Evolutionary conservation across 768 basidiomycete genomes (phyloP).

Genomic region (Boletus tomentosulus): DNA sequence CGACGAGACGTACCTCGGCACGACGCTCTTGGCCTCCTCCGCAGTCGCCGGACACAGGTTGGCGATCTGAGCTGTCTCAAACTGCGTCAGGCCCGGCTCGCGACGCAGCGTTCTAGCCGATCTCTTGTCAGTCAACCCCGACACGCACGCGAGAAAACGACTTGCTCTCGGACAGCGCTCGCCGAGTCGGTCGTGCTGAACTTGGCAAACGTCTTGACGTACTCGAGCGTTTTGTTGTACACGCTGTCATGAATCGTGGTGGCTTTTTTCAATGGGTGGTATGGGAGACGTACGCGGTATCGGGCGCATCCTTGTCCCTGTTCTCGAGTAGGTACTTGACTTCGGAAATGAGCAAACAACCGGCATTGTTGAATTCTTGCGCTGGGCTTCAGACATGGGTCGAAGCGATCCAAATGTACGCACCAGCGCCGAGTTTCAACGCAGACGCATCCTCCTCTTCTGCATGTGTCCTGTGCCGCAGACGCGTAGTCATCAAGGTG

Average conservation of each 20-base stretch:
- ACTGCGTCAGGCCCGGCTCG: conserved; percentile 78
- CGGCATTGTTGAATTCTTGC: conserved; percentile 86
- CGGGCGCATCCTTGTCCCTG: conserved; percentile 82
- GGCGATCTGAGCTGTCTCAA: conserved; percentile 90
- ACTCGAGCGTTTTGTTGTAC: conserved; percentile 90
- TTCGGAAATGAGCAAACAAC: conserved; percentile 87
- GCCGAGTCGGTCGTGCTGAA: conserved; percentile 84
- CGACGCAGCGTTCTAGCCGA: conserved; percentile 52
- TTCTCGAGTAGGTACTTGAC: conserved; percentile 88
- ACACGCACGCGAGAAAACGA: too few relatives aligned
- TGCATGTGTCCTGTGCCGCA: conserved; percentile 58
- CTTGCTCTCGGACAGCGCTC: conserved; percentile 83
- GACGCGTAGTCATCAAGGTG: conserved; percentile 50
- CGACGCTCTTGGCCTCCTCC: conserved; percentile 88
- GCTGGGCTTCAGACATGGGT: not conserved
- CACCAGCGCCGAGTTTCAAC: conserved; percentile 76
- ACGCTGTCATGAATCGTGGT: conserved; percentile 34
- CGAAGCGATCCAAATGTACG: not conserved
- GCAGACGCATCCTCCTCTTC: conserved; percentile 88
- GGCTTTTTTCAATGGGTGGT: not conserved
- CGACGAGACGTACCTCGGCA: conserved; percentile 62
- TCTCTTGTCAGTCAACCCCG: not conserved
- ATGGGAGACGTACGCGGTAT: conserved; percentile 62
- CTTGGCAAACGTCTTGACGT: conserved; percentile 87
- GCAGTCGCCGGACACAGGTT: conserved; percentile 85